Evolutionary conservation across 768 basidiomycete species (phyloP), one percentile per base, ranked within the genome.

Genomic region (Boletellus emodensis): DNA sequence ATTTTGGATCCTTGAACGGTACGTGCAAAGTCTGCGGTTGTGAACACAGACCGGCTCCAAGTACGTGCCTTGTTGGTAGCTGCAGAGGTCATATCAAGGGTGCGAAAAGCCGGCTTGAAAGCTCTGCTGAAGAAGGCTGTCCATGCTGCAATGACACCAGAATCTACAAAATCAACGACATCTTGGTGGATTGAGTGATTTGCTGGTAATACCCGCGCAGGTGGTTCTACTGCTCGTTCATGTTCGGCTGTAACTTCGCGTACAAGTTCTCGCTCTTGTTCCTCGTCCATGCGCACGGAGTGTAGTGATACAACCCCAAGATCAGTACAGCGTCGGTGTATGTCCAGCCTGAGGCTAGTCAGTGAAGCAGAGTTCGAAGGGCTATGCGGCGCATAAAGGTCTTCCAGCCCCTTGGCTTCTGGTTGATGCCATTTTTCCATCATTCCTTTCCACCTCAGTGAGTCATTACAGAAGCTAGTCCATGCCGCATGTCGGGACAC

Each of bases 51-150:
- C 9, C 30, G 40, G 11, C 57, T 55, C 63, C 63, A 70, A 24
- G 47, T 49, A 26, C 58, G 28, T 0, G 35, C 26, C 52, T 69
- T 70, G 48, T 48, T 40, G 47, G 41, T 47, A 17, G 24, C 24
- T 26, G 24, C 24, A 26, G 2, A 7, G 24, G 24, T 26, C 24
- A 1, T 26, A 26, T 2, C n/a, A 11, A 66, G 51, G 11, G 61
- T 39, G 20, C 49, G 32, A 30, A 48, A 46, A 4, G 49, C 60
- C 17, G 24, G 57, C 38, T 48, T 46, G 41, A 74, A 72, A 6
- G 48, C 55, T 0, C 14, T n/a, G n/a, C n/a, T 28, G 10, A 2
- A 30, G 30, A 24, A 6, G 24, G 24, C 24, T 6, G 24, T 30
- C 11, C 30, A 9, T 30, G 24, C 5, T 11, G 30, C 3, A 30